Conservation (phyloP, 106 monocot genomes). For the Platanthera zijinensis region DNA sequence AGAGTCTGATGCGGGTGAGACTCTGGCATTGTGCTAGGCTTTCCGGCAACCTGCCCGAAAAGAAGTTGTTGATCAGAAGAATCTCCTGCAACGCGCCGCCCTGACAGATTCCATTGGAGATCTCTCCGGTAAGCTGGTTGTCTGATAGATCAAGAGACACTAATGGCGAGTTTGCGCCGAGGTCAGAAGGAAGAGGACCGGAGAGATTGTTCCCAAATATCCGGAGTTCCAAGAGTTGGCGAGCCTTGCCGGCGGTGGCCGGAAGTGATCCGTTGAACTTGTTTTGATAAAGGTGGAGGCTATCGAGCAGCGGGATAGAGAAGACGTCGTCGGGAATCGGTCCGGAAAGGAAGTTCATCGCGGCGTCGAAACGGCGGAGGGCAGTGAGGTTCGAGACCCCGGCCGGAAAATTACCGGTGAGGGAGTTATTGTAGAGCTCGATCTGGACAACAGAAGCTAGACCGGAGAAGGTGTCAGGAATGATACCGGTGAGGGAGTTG, state of each 20-base stretch:
- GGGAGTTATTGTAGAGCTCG: constrained; percentile 41
- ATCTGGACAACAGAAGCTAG: constrained; percentile 27
- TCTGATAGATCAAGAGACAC: constrained; percentile 35
- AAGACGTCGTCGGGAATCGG: constrained; percentile 29
- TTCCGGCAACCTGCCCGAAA: constrained; percentile 37
- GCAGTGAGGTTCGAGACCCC: constrained; percentile 22
- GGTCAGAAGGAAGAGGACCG: constrained; percentile 26
- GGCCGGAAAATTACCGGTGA: constrained; percentile 31
- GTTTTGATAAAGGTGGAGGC: constrained; percentile 41
- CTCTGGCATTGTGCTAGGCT: constrained; percentile 18
- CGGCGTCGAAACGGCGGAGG: constrained; percentile 24
- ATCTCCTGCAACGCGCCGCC: constrained; percentile 23
- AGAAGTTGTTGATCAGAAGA: constrained; percentile 27
- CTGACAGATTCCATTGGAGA: constrained; percentile 33
- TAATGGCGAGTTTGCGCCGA: constrained; percentile 26
- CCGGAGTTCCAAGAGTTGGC: constrained; percentile 22
- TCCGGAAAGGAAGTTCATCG: constrained; percentile 39
- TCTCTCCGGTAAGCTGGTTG: constrained; percentile 33
- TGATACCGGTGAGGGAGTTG: constrained; percentile 22
- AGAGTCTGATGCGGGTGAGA: constrained; percentile 9
- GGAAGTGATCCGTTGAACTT: constrained; percentile 35
- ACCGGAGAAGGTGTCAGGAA: constrained; percentile 20
- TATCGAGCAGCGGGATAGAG: constrained; percentile 20
- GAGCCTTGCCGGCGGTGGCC: constrained; percentile 3
- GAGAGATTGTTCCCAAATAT: constrained; percentile 30